A percentile compares a stretch with the other conserved stretches of the same genome.
phyloP scores from a whole-genome alignment of 139 green algal species.

The Astrephomene gubernaculifera region DNA sequence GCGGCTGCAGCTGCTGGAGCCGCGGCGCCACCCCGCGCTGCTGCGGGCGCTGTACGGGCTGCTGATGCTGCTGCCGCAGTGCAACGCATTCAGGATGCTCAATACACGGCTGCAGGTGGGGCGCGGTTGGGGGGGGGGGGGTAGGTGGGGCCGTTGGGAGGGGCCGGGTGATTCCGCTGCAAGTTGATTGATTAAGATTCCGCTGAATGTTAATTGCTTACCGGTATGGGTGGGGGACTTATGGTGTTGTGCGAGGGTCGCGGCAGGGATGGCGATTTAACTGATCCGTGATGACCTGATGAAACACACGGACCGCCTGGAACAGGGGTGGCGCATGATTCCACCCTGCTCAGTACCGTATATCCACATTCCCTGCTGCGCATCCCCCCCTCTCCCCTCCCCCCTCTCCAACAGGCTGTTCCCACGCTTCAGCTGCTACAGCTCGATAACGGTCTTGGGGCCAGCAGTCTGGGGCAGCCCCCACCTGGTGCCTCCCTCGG shows the following conservation, averaged over 20 bases:
- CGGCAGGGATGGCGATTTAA: not conserved
- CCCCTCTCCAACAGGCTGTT: conserved; percentile 27
- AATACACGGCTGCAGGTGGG: conserved; percentile 71
- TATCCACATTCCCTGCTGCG: no score
- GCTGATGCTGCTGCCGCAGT: conserved; percentile 97
- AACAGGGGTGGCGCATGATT: not conserved
- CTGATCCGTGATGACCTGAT: not conserved
- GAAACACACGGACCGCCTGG: no score
- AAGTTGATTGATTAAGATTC: no score
- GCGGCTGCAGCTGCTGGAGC: conserved; percentile 92
- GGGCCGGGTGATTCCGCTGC: no score
- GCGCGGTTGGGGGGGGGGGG: not conserved
- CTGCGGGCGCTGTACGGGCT: conserved; percentile 87
- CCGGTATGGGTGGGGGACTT: no score
- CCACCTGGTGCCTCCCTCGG: no score
- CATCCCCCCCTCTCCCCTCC: not conserved
- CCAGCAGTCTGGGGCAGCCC: no score
- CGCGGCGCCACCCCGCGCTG: conserved; percentile 75
- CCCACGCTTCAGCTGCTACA: conserved; percentile 68
- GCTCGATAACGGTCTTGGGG: conserved; percentile 30
- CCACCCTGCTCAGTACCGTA: not conserved
- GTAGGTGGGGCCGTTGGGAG: not conserved
- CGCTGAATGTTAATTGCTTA: no score
- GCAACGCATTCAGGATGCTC: conserved; percentile 88
- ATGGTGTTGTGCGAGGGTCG: not conserved